Conservation (phyloP, 805 yeast species). For the Candida ficus region DNA sequence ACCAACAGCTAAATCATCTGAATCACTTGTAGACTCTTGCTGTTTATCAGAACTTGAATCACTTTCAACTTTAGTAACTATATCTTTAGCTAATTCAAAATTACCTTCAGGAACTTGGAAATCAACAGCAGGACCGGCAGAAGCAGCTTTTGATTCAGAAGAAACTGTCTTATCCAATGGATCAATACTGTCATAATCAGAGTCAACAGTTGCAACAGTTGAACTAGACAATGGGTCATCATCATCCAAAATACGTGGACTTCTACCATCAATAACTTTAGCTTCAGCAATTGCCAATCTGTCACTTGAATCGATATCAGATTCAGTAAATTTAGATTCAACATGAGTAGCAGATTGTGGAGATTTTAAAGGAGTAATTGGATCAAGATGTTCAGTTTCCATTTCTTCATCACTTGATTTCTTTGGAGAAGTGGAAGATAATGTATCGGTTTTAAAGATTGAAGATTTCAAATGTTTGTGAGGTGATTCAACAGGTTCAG, state of each 20-base stretch:
- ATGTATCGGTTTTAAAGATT: slow-evolving; percentile 17
- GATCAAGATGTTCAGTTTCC: background rate
- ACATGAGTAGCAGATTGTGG: too few relatives aligned
- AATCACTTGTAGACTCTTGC: slow-evolving; percentile 19
- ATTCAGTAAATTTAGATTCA: background rate
- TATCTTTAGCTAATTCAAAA: slow-evolving; percentile 10
- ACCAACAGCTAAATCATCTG: slow-evolving; percentile 25
- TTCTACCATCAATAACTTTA: slow-evolving; percentile 9
- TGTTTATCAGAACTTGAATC: slow-evolving; percentile 18
- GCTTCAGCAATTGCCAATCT: slow-evolving; percentile 3
- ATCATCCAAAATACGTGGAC: slow-evolving; percentile 8
- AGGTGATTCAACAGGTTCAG: background rate
- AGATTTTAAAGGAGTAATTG: background rate
- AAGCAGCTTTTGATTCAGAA: background rate
- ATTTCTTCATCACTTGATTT: slow-evolving; percentile 4
- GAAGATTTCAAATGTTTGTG: background rate
- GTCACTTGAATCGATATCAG: slow-evolving; percentile 3
- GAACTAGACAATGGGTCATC: slow-evolving; percentile 17
- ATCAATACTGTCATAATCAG: slow-evolving; percentile 11
- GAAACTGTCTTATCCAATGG: slow-evolving; percentile 5
- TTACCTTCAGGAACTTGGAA: slow-evolving; percentile 23
- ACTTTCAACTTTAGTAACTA: background rate
- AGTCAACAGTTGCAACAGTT: background rate
- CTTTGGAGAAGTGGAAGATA: slow-evolving; percentile 8
- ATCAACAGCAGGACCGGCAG: slow-evolving; percentile 1